Percentiles rank a stretch among this genome's conserved stretches.
Evolutionary conservation across 2,329 filamentous ascomycete genomes (phyloP).

Genomic region (Fulvia fulva): DNA sequence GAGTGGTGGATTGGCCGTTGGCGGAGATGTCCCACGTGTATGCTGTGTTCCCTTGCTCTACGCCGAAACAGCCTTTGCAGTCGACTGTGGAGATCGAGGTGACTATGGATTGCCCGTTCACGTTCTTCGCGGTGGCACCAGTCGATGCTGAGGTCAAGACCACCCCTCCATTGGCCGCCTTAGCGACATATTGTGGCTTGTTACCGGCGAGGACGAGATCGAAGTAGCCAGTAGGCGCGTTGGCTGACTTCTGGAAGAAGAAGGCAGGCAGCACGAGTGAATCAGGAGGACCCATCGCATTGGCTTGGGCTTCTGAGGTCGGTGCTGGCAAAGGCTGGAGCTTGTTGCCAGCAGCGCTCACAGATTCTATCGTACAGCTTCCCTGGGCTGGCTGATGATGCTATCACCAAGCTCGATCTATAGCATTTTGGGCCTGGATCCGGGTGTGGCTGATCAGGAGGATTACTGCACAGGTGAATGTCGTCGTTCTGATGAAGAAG

Average conservation of each 20-base stretch:
- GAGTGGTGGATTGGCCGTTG: neutral
- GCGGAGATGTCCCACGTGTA: conserved; percentile 5
- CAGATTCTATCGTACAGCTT: too few relatives aligned
- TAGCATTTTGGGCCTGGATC: too few relatives aligned
- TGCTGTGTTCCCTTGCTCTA: neutral
- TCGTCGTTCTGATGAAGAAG: too few relatives aligned
- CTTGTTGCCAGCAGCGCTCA: neutral
- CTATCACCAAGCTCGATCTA: too few relatives aligned
- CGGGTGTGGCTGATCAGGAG: too few relatives aligned
- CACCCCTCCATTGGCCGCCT: neutral
- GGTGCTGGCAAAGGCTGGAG: conserved; percentile 4
- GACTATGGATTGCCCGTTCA: conserved; percentile 1
- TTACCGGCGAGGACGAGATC: conserved; percentile 6
- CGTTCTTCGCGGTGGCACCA: neutral
- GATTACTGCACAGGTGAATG: too few relatives aligned
- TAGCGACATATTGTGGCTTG: conserved; percentile 6
- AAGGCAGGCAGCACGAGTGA: neutral
- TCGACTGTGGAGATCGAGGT: conserved; percentile 8
- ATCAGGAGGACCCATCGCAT: conserved; percentile 7
- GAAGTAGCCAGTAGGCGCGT: conserved; percentile 1
- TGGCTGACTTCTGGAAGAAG: conserved; percentile 5
- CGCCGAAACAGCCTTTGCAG: conserved; percentile 8
- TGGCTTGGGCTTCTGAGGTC: conserved; percentile 7
- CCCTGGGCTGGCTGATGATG: conserved; percentile 3
- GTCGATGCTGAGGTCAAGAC: conserved; percentile 5